Evolutionary conservation across 345 rosid genomes (phyloP).

Genomic region (Arabis alpina): DNA sequence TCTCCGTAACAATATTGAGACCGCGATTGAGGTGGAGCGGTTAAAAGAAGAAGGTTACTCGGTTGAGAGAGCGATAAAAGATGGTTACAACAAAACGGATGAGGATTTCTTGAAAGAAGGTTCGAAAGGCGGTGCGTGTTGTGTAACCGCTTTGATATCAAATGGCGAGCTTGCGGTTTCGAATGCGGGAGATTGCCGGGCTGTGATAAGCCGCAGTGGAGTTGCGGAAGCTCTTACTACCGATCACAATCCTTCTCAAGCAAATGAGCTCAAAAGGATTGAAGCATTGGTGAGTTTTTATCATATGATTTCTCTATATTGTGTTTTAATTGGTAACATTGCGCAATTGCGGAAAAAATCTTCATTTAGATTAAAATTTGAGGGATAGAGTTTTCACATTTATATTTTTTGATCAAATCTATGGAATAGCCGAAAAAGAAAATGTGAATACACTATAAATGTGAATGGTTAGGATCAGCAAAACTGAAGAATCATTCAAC

Average conservation of each 20-base stretch:
- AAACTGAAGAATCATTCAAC: slow-evolving; percentile 13
- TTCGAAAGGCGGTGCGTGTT: slow-evolving; percentile 72
- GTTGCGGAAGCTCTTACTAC: slow-evolving; percentile 77
- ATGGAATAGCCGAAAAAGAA: background rate
- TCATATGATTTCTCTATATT: slow-evolving; percentile 9
- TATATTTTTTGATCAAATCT: background rate
- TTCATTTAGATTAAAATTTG: background rate
- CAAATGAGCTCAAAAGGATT: slow-evolving; percentile 66
- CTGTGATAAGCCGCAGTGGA: slow-evolving; percentile 71
- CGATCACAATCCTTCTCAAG: slow-evolving; percentile 74
- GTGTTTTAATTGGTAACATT: background rate
- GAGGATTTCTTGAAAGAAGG: slow-evolving; percentile 60
- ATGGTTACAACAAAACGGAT: slow-evolving; percentile 70
- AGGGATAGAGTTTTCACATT: background rate
- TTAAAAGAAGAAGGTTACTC: slow-evolving; percentile 41
- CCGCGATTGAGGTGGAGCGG: slow-evolving; percentile 42
- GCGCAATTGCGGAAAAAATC: background rate
- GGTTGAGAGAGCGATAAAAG: slow-evolving; percentile 53
- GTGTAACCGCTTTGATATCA: slow-evolving; percentile 71
- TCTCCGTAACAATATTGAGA: slow-evolving; percentile 61
- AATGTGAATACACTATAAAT: background rate
- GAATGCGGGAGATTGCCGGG: slow-evolving; percentile 86
- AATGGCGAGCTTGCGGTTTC: slow-evolving; percentile 65
- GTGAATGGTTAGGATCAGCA: background rate
- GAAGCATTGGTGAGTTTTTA: slow-evolving; percentile 60